Conservation (phyloP, 1,284 basidiomycete species). For the Fomitopsis palustris region DNA sequence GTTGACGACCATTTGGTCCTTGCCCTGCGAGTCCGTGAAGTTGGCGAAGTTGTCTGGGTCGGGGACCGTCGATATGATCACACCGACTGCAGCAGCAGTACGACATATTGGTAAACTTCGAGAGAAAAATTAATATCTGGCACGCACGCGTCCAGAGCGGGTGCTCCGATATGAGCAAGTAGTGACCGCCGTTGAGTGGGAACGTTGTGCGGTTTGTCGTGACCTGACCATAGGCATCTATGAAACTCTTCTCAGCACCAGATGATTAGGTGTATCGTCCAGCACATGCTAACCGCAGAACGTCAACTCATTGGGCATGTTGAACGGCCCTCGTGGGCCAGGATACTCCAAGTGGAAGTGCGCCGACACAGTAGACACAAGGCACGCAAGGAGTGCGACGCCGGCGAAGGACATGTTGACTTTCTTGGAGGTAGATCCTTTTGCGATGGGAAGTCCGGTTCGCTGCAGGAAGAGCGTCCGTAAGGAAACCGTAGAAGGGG, state of each 20-base stretch:
- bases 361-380: slow-evolving; percentile 41
- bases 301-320: slow-evolving; percentile 51
- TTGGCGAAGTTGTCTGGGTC: slow-evolving; percentile 64
- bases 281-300: slow-evolving; percentile 46
- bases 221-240: slow-evolving; percentile 49
- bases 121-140: not conserved
- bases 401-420: slow-evolving; percentile 31
- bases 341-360: slow-evolving; percentile 75
- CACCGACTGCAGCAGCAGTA: slow-evolving; percentile 38
- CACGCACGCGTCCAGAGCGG: slow-evolving; percentile 48
- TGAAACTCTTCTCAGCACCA: not conserved
- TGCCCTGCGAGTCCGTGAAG: slow-evolving; percentile 26
- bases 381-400: slow-evolving; percentile 25
- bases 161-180: slow-evolving; percentile 60
- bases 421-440: not conserved
- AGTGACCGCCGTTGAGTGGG: slow-evolving; percentile 54
- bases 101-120: not conserved
- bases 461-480: slow-evolving; percentile 5
- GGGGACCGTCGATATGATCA: slow-evolving; percentile 50
- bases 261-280: not conserved
- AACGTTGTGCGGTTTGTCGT: slow-evolving; percentile 54
- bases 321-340: slow-evolving; percentile 54
- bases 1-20: slow-evolving; percentile 29
- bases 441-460: not conserved
- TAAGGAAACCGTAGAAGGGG: not conserved